A percentile compares a stretch with the other conserved stretches of the same genome.
Evolutionary conservation across 768 basidiomycete species (phyloP).

Genomic region (Mycena epipterygia): DNA sequence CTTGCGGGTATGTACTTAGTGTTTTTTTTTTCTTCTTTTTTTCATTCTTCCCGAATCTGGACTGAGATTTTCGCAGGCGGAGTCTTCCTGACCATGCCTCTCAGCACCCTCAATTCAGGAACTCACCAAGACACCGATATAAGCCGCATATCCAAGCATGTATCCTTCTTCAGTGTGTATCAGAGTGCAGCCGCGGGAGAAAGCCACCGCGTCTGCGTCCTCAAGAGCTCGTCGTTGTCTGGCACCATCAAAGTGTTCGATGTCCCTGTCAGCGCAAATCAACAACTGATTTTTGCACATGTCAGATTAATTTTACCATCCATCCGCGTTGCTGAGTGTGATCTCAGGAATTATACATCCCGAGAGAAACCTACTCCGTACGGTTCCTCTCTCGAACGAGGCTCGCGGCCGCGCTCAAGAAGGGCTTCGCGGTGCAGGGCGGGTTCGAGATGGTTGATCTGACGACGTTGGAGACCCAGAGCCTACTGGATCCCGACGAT

Average conservation of each 20-base stretch:
- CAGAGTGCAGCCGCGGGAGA: slow-evolving; percentile 66
- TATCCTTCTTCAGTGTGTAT: slow-evolving; percentile 71
- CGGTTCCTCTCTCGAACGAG: slow-evolving; percentile 72
- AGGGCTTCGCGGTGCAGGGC: slow-evolving; percentile 16
- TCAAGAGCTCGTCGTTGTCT: slow-evolving; percentile 79
- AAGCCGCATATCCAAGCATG: slow-evolving; percentile 14
- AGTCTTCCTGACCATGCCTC: slow-evolving; percentile 25
- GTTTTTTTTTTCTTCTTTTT: neutral
- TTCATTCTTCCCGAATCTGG: neutral
- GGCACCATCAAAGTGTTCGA: slow-evolving; percentile 85
- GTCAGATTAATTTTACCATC: slow-evolving; percentile 47
- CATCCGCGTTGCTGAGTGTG: neutral
- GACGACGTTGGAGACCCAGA: slow-evolving; percentile 82
- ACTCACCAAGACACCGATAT: slow-evolving; percentile 2
- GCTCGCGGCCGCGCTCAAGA: slow-evolving; percentile 35
- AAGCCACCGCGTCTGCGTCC: slow-evolving; percentile 77
- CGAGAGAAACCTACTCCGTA: slow-evolving; percentile 80
- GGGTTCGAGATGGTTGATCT: slow-evolving; percentile 60
- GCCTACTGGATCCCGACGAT: slow-evolving; percentile 78
- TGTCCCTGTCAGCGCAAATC: slow-evolving; percentile 50
- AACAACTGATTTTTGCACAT: neutral
- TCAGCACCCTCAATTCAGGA: slow-evolving; percentile 11
- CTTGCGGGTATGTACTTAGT: slow-evolving; percentile 69
- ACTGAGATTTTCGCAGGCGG: slow-evolving; percentile 7
- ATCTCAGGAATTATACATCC: slow-evolving; percentile 83